Evolutionary conservation across 2,329 filamentous ascomycete species (phyloP), one percentile per base, ranked within the genome.

Genomic region (Helicocarpus griseus): DNA sequence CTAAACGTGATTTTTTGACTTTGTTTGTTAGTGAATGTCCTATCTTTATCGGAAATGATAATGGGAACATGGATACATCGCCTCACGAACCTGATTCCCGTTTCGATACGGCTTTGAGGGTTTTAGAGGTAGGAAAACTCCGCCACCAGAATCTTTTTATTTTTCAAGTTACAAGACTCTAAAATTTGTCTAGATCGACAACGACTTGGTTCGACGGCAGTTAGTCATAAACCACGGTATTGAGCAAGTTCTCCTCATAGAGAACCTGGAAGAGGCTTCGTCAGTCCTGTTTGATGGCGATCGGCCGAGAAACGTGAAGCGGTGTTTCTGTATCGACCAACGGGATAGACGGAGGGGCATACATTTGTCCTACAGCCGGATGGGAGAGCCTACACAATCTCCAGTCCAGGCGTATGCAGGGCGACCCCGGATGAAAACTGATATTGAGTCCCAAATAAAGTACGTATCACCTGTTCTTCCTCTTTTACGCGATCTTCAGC

Each of bases 161-260:
- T 21, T 8, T 1, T 35, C 31, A 31, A 51, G 29, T 7, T 22
- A 8, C 17, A 17, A 22, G 22, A 35, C 28, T 48, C 31, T 33
- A 36, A 43, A 7, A 4, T 11, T 29, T 8, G 26, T 39, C 19
- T 54, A 89, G 67, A 86, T 97, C 55, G 87, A 93, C 54, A 82
- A 91, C 58, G 79, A 86, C 19, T 70, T 86, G 40, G 84, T 96
- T 19, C 83, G 83, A 47, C 86, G 89, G 54, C 84, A 89, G 53
- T 73, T 97, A 44, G 85, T 98, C 61, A 93, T 97, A 64, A 85
- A 83, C 55, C 79, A 89, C 59, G 71, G 73, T 5, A 88, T 96
- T 49, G 93, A 98, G 55, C 90, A 96, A 65, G 81, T 85, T 6
- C 80, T 95, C 5, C 74, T 98, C 0, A 81, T 96, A 50, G 75